Evolutionary conservation across 805 yeast genomes (phyloP).

Genomic region (Ogataea kodamae): DNA sequence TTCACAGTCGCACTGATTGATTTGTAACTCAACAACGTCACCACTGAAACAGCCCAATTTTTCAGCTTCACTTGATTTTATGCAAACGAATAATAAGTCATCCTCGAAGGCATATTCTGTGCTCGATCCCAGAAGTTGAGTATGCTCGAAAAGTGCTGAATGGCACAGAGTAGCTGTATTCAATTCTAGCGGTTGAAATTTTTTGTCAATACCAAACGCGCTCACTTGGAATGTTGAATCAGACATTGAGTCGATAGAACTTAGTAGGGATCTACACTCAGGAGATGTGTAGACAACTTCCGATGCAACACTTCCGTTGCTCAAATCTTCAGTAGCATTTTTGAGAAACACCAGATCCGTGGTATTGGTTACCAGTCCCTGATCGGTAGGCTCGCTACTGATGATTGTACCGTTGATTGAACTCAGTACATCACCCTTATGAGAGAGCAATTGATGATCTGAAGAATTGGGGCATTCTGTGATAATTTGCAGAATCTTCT

Average conservation of each 20-base stretch:
- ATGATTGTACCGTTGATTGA: constrained; percentile 48
- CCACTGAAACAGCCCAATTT: constrained; percentile 66
- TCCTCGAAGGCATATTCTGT: constrained; percentile 38
- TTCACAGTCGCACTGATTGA: constrained; percentile 16
- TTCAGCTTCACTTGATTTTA: constrained; percentile 49
- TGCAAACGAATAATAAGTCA: constrained; percentile 41
- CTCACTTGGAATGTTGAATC: constrained; percentile 14
- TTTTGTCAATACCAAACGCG: constrained; percentile 16
- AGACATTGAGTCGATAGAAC: constrained; percentile 7
- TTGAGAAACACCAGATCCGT: constrained; percentile 57
- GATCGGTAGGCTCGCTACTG: constrained; percentile 71
- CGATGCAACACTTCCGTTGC: constrained; percentile 6
- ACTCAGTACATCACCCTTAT: constrained; percentile 43
- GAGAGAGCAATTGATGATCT: constrained; percentile 23
- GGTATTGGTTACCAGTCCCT: constrained; percentile 48
- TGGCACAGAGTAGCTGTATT: constrained; percentile 8
- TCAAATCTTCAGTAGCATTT: constrained; percentile 13
- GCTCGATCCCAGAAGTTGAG: constrained; percentile 16
- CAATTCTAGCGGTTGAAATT: constrained; percentile 12
- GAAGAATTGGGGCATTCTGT: constrained; percentile 33
- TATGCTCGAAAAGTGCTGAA: constrained; percentile 16
- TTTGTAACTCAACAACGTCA: constrained; percentile 46
- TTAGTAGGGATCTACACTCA: too few relatives aligned
- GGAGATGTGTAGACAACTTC: constrained; percentile 10
- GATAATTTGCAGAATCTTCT: constrained; percentile 33